Conservation (phyloP, 73 alveolate species). For the Symbiodinium pilosum region DNA sequence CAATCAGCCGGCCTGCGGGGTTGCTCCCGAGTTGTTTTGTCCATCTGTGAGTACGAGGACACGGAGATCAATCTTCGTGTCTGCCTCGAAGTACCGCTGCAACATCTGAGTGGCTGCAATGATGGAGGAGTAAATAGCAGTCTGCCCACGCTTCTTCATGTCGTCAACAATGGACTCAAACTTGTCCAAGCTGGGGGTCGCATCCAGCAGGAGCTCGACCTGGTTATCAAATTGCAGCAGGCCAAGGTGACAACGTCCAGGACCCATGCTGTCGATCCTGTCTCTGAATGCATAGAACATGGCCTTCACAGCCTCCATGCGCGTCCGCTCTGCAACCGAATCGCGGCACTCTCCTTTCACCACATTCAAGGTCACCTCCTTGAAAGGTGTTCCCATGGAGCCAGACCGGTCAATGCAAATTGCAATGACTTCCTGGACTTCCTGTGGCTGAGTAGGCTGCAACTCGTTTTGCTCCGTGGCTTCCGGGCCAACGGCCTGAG, state of each 20-base stretch:
- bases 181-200: conserved; percentile 46
- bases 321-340: conserved; percentile 76
- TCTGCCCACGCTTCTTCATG: conserved; percentile 90
- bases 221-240: conserved; percentile 51
- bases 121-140: conserved; percentile 92
- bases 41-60: conserved; percentile 85
- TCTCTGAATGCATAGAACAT: conserved; percentile 74
- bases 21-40: conserved; percentile 20
- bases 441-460: background rate
- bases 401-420: conserved; percentile 95
- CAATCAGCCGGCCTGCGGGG: too few species aligned
- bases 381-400: conserved; percentile 87
- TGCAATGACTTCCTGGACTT: conserved; percentile 23
- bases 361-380: conserved; percentile 63
- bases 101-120: conserved; percentile 42
- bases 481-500: background rate
- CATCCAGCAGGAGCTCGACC: conserved; percentile 39
- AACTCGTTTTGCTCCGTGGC: background rate
- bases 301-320: conserved; percentile 93
- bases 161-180: conserved; percentile 82
- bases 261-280: background rate
- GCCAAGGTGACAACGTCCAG: conserved; percentile 43
- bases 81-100: conserved; percentile 14
- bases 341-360: conserved; percentile 60
- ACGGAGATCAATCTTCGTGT: conserved; percentile 49